These are phyloP conservation scores for Zizania latifolia DNA, from an alignment of 176 grass and related monocot species.

Conservation along the genomic window DNA sequence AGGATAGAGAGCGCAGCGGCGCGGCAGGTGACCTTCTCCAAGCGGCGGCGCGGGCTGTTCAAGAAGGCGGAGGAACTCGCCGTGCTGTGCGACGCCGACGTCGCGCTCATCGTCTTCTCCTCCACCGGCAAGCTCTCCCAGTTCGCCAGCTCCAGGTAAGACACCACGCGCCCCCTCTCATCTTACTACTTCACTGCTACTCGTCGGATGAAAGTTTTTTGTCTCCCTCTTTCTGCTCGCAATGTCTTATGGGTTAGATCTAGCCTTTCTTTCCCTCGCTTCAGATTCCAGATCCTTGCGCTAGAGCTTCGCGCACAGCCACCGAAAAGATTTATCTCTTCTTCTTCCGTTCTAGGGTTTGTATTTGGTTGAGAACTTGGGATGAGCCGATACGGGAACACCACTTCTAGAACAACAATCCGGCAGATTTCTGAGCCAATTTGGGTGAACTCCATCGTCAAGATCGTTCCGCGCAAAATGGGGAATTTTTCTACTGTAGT, in stretches of 20 bases:
- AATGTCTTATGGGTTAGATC: not conserved
- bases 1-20: slow-evolving; percentile 79
- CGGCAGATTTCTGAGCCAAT: not conserved
- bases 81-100: slow-evolving; percentile 87
- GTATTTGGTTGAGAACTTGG: not conserved
- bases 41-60: slow-evolving; percentile 80
- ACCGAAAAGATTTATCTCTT: not conserved
- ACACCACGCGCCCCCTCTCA: not conserved
- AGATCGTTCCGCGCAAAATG: not conserved
- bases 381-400: not conserved
- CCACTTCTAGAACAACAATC: not conserved
- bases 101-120: slow-evolving; percentile 85
- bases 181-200: not conserved
- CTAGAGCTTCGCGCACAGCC: slow-evolving; percentile 8
- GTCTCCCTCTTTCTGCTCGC: not conserved
- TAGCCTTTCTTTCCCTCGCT: not conserved
- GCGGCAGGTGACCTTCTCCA: slow-evolving; percentile 92
- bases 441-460: not conserved
- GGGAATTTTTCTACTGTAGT: slow-evolving; percentile 56
- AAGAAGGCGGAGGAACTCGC: slow-evolving; percentile 95
- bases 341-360: not conserved
- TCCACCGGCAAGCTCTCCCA: slow-evolving; percentile 92
- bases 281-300: slow-evolving; percentile 17
- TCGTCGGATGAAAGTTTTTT: not conserved
- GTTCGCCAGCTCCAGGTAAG: slow-evolving; percentile 83